Evolutionary conservation across 345 rosid species (phyloP), one percentile per base, ranked within the genome.

Genomic region (Hibiscus mutabilis): DNA sequence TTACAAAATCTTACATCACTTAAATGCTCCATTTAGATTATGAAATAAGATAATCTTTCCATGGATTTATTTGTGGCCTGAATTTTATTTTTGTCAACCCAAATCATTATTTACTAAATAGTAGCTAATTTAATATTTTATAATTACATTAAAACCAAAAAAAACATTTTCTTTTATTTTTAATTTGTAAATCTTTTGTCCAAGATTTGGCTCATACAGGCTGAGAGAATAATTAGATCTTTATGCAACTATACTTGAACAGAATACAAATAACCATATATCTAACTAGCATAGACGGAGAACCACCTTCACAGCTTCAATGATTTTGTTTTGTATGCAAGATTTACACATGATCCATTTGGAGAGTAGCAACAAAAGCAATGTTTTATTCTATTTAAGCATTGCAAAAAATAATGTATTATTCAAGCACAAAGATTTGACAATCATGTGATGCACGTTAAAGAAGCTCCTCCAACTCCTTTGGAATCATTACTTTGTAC

Each of bases 381-480:
- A 44, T 27, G 25, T 4, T 56, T 22, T 12, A 29, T 59, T 61
- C 49, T 31, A 49, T 60, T 29, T 10, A 58, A 71, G 33, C 10
- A 55, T 5, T 15, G 21, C 55, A 37, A 53, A 51, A 24, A 69
- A 69, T 7, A 51, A 59, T 52, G 59, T 62, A 65, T 78, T 57
- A 42, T 27, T 29, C 35, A 18, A 49, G 31, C 33, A 44, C 14
- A 21, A 46, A 22, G 21, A 4, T 25, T 74, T 37, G 51, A 51
- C 37, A n/a, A 27, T 14, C 33, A 47, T 10, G 35, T 19, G 21
- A 52, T 51, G 37, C 8, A 29, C 8, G 42, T 37, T 37, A 37
- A 37, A 37, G 42, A 63, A 59, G 71, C 58, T 72, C 62, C 79
- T 71, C 77, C 52, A 75, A 64, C 40, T 72, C 27, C 40, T n/a